A percentile compares a stretch with the other conserved stretches of the same genome.
These are phyloP conservation scores for Balamuthia mandrillaris DNA, from an alignment of 208 protist species.

Conservation along the genomic window DNA sequence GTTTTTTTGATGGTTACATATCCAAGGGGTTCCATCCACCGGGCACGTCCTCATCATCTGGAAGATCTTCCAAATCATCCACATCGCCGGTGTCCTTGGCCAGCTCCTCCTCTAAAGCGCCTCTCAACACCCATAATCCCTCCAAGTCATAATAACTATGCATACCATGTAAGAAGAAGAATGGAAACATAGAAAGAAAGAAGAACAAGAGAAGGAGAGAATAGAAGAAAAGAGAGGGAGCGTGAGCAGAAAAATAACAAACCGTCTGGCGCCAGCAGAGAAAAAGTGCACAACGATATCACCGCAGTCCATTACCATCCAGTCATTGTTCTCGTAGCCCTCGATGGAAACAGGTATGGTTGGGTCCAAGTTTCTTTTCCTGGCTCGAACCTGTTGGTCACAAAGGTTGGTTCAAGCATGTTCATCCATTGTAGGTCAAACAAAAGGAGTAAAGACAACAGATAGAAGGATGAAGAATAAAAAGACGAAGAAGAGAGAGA, in stretches of 20 bases:
- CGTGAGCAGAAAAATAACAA: too few species aligned
- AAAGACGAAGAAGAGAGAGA: too few species aligned
- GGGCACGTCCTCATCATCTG: constrained; percentile 21
- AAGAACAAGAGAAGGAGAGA: neutral
- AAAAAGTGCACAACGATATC: constrained; percentile 10
- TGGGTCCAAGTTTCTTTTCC: neutral
- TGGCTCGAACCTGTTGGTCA: too few species aligned
- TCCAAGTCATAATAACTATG: constrained; percentile 35
- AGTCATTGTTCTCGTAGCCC: constrained; percentile 9
- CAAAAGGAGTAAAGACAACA: neutral
- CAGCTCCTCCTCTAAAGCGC: neutral
- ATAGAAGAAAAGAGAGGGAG: neutral
- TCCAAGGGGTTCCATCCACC: constrained; percentile 26
- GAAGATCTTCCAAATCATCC: constrained; percentile 19
- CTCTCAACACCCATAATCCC: neutral
- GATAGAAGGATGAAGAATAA: too few species aligned
- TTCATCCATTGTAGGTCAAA: neutral
- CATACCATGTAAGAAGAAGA: neutral
- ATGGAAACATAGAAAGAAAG: neutral
- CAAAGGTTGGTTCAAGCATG: too few species aligned
- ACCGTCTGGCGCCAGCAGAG: constrained; percentile 13
- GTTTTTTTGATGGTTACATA: too few species aligned
- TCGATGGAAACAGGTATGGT: neutral
- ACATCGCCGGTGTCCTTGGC: neutral
- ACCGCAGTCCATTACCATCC: constrained; percentile 1